These are phyloP conservation scores for Plasmodium malariae DNA, from an alignment of 169 alveolate species.

Conservation along the genomic window DNA sequence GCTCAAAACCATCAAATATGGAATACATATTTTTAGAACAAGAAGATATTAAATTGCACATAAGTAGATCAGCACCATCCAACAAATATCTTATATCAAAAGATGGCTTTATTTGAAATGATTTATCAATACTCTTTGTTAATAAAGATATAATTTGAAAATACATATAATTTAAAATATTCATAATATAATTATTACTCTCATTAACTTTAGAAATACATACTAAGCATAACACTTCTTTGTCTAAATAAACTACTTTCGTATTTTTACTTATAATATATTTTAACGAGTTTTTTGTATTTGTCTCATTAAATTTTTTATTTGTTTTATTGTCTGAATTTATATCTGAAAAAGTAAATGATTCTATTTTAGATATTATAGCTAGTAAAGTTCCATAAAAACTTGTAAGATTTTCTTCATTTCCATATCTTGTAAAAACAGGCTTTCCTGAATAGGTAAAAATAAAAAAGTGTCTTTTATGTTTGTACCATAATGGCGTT, in stretches of 20 bases:
- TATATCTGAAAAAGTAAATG: slow-evolving; percentile 74
- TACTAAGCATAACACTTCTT: slow-evolving; percentile 86
- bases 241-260: slow-evolving; percentile 83
- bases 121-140: slow-evolving; percentile 86
- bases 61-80: slow-evolving; percentile 81
- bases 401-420: slow-evolving; percentile 81
- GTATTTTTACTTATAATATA: slow-evolving; percentile 79
- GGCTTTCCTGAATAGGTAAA: slow-evolving; percentile 90
- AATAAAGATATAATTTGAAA: slow-evolving; percentile 87
- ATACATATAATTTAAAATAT: slow-evolving; percentile 81
- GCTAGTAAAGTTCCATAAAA: slow-evolving; percentile 84
- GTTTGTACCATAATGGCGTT: slow-evolving; percentile 79
- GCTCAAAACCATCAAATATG: slow-evolving; percentile 81
- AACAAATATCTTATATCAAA: slow-evolving; percentile 82
- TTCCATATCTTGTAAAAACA: slow-evolving; percentile 89
- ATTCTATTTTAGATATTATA: slow-evolving; percentile 85
- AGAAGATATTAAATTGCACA: slow-evolving; percentile 75
- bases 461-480: slow-evolving; percentile 87
- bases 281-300: slow-evolving; percentile 74
- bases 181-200: slow-evolving; percentile 76
- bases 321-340: slow-evolving; percentile 63
- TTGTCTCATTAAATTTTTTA: slow-evolving; percentile 22
- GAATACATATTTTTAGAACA: slow-evolving; percentile 74
- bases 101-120: slow-evolving; percentile 83
- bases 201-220: slow-evolving; percentile 84